A percentile compares a stretch with the other conserved stretches of the same genome.
phyloP scores from a whole-genome alignment of 2,329 filamentous ascomycete species.

The Biscogniauxia mediterranea region DNA sequence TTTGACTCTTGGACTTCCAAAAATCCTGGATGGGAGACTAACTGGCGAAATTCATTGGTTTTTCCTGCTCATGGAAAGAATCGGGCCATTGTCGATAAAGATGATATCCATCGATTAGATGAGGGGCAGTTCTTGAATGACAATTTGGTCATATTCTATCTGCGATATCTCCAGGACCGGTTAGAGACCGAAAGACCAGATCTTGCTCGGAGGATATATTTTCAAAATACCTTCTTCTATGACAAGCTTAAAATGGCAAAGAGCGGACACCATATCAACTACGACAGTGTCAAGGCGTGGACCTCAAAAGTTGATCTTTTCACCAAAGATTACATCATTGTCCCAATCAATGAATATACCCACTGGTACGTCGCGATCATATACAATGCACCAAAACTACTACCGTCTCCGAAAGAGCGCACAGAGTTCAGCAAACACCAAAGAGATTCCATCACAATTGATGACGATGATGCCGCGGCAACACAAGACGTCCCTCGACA shows the following conservation, averaged over 20 bases:
- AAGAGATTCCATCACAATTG: conserved; percentile 13
- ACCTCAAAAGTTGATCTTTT: conserved; percentile 84
- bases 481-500: conserved; percentile 6
- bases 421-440: conserved; percentile 1
- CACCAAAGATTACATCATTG: conserved; percentile 80
- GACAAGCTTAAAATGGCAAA: conserved; percentile 64
- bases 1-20: conserved; percentile 47
- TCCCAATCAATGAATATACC: conserved; percentile 81
- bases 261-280: conserved; percentile 66
- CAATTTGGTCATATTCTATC: conserved; percentile 85
- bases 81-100: conserved; percentile 64
- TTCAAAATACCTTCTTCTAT: conserved; percentile 94
- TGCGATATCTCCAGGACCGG: conserved; percentile 67
- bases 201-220: conserved; percentile 67
- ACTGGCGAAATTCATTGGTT: conserved; percentile 59
- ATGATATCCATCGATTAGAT: conserved; percentile 75
- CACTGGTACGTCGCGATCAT: conserved; percentile 98
- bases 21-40: conserved; percentile 49
- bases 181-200: conserved; percentile 55
- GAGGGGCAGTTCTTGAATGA: conserved; percentile 90
- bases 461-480: conserved; percentile 11
- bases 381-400: conserved; percentile 74
- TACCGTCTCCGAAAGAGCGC: conserved; percentile 29
- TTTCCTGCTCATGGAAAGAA: conserved; percentile 59
- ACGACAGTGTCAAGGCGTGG: conserved; percentile 83